Evolutionary conservation across 2,329 filamentous ascomycete species (phyloP), one percentile per base, ranked within the genome.

Genomic region (Calonectria leucothoes): DNA sequence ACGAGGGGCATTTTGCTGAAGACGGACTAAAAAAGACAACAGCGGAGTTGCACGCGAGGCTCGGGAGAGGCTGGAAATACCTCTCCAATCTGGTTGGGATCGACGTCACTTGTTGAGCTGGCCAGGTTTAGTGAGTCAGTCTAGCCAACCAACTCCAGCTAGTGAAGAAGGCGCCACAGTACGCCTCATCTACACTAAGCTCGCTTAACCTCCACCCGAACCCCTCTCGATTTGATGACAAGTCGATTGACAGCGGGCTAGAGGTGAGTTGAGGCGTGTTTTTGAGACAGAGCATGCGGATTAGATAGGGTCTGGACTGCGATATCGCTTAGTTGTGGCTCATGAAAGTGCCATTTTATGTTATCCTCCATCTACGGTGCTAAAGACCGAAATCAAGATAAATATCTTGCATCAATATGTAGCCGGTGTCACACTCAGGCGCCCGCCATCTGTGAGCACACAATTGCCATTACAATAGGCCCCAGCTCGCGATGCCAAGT

Each of bases 1-100:
- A 69, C 45, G 2, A 67, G n/a, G 23, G 25, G 15, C 65, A 75
- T 76, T n/a, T n/a, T 72, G 33, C 42, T n/a, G 39, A 5, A 20
- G 14, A 12, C 33, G n/a, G n/a, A n/a, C n/a, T n/a, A n/a, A n/a
- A 23, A 25, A 39, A n/a, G 2, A 6, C 14, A 10, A 39, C 6
- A 23, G n/a, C n/a, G 39, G 25, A 37, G 11, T 39, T n/a, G n/a
- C n/a, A 37, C 6, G 15, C 10, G 5, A 5, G 17, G 25, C 10
- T 10, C 14, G 33, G 8, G 33, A 59, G 29, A 37, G 35, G 1
- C 14, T 25, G 14, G 39, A 25, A 27, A 35, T 23, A 39, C 17
- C 27, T 59, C 11, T 12, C 42, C n/a, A n/a, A 45, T 23, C 42
- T 45, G 42, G 23, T 12, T 45, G 42, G n/a, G 42, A 45, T 45